phyloP scores from a whole-genome alignment of 495 filamentous ascomycete genomes.

The Aspergillus ellipticus region DNA sequence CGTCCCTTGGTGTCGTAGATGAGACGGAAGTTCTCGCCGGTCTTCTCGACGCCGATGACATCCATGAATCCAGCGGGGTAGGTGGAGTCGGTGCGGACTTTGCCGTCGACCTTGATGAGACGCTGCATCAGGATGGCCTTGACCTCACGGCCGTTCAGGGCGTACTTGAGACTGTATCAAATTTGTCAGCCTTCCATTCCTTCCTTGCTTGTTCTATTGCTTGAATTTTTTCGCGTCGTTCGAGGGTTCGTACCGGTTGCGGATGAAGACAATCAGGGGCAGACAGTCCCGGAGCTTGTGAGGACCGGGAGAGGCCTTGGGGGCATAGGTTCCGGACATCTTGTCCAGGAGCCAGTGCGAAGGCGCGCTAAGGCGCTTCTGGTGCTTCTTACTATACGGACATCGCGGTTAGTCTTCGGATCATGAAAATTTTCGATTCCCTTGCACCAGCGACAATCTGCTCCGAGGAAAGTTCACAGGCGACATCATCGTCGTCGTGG shows the following conservation, averaged over 20 bases:
- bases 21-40: constrained; percentile 98
- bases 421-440: not conserved
- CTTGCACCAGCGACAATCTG: not conserved
- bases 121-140: constrained; percentile 99
- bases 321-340: constrained; percentile 94
- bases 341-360: constrained; percentile 99
- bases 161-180: constrained; percentile 92
- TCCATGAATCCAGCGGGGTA: constrained; percentile 99
- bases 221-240: not conserved
- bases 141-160: constrained; percentile 95
- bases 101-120: constrained; percentile 98
- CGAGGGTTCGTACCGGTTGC: constrained; percentile 61
- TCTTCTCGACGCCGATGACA: constrained; percentile 99
- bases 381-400: constrained; percentile 89
- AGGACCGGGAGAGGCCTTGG: constrained; percentile 91
- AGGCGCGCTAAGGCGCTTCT: constrained; percentile 98
- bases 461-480: not conserved
- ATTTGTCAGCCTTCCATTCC: constrained; percentile 11
- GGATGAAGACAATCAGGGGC: constrained; percentile 98
- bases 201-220: not conserved
- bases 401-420: constrained; percentile 31
- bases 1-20: constrained; percentile 99
- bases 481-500: not conserved
- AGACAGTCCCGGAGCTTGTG: constrained; percentile 99
- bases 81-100: constrained; percentile 97